Evolutionary conservation across 169 alveolate species (phyloP).

Genomic region (Eimeria brunetti): DNA sequence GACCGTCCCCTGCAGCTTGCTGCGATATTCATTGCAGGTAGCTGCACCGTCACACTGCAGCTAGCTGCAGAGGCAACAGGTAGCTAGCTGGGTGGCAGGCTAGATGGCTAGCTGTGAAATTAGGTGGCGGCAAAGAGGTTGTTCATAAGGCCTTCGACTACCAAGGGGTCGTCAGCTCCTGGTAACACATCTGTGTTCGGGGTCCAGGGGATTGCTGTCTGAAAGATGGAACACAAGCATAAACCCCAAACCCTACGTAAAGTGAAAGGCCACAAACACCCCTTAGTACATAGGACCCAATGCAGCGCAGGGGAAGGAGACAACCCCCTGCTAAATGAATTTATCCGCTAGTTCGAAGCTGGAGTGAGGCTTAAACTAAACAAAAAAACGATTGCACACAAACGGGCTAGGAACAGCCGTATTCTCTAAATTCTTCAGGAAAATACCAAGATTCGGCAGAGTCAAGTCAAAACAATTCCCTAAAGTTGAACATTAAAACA

Average conservation of each 20-base stretch:
- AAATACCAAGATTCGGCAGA: no score
- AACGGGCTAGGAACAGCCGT: neutral
- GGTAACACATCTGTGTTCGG: constrained; percentile 66
- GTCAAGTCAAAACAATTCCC: no score
- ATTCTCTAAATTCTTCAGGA: neutral
- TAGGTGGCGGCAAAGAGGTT: constrained; percentile 62
- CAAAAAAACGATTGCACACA: neutral
- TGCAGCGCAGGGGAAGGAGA: neutral
- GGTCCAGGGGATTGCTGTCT: constrained; percentile 71
- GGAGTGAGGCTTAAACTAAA: neutral
- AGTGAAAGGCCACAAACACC: no score
- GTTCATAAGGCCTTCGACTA: constrained; percentile 62
- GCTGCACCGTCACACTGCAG: neutral
- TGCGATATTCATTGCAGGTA: neutral
- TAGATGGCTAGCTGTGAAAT: neutral
- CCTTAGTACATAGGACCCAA: neutral
- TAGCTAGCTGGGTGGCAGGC: constrained; percentile 2
- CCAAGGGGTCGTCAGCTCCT: constrained; percentile 65
- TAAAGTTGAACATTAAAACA: no score
- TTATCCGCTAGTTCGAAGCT: neutral
- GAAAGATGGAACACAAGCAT: neutral
- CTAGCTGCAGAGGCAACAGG: neutral
- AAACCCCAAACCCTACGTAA: neutral
- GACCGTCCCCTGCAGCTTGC: neutral
- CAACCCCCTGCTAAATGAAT: neutral